Percentiles rank a stretch among this genome's conserved stretches.
Conservation (phyloP, 805 yeast species). For the Zygosaccharomyces kombuchaensis region DNA sequence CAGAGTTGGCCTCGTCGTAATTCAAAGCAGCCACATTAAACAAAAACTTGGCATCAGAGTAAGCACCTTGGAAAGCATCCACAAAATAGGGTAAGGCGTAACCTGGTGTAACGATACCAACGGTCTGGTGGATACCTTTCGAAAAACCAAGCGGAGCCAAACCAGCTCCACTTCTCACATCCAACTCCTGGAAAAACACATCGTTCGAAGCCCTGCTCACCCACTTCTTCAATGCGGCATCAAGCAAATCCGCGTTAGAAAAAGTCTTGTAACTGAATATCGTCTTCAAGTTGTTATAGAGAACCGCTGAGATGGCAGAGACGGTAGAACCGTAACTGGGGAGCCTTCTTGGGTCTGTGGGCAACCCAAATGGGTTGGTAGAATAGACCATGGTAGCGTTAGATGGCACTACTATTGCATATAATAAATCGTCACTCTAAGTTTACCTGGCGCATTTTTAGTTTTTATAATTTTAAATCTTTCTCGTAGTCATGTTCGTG, state of each 20-base stretch:
- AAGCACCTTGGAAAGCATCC: conserved; percentile 46
- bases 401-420: neutral
- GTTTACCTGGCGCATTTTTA: neutral
- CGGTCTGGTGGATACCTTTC: conserved; percentile 31
- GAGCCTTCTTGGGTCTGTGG: conserved; percentile 52
- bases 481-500: neutral
- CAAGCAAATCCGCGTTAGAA: conserved; percentile 57
- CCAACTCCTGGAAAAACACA: conserved; percentile 40
- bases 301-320: conserved; percentile 50
- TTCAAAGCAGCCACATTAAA: conserved; percentile 75
- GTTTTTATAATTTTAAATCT: neutral
- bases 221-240: conserved; percentile 61
- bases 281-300: conserved; percentile 47
- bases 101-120: conserved; percentile 54
- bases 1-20: conserved; percentile 49
- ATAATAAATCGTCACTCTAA: neutral
- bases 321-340: conserved; percentile 52
- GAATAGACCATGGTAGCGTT: conserved; percentile 16
- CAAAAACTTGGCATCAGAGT: conserved; percentile 49
- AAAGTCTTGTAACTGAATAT: conserved; percentile 68
- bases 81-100: conserved; percentile 66
- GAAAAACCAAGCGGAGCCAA: conserved; percentile 71
- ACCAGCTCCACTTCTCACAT: conserved; percentile 82
- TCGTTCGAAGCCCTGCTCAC: conserved; percentile 24
- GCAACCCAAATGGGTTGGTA: conserved; percentile 55